These are phyloP conservation scores for Clarireedia hainanense DNA, from an alignment of 2,329 filamentous ascomycete genomes.

Conservation along the genomic window DNA sequence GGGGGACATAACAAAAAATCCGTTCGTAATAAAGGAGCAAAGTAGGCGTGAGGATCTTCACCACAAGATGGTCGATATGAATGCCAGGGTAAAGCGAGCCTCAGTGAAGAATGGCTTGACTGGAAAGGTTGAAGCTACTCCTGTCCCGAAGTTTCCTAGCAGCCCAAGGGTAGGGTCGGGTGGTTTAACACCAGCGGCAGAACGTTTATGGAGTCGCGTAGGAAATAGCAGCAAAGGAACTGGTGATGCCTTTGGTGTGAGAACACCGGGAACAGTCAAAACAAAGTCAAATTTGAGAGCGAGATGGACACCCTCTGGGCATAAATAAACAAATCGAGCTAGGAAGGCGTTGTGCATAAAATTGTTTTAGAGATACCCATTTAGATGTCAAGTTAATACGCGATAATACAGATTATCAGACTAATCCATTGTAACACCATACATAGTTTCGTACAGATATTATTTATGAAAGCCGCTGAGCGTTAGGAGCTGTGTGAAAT, in stretches of 20 bases:
- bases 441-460: no score
- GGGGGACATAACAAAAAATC: constrained; percentile 59
- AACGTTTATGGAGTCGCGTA: constrained; percentile 58
- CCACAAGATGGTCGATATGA: constrained; percentile 77
- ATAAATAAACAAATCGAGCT: not conserved
- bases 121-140: constrained; percentile 50
- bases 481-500: no score
- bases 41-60: constrained; percentile 74
- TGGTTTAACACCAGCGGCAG: constrained; percentile 65
- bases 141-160: constrained; percentile 63
- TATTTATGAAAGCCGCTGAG: no score
- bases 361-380: constrained; percentile 4
- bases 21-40: constrained; percentile 71
- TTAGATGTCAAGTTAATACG: not conserved
- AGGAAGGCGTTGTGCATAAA: not conserved
- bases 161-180: constrained; percentile 47
- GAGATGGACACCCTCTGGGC: constrained; percentile 22
- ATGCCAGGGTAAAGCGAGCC: constrained; percentile 62
- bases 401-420: not conserved
- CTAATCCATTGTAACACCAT: not conserved
- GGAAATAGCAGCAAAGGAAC: constrained; percentile 31
- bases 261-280: constrained; percentile 22
- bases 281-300: constrained; percentile 23
- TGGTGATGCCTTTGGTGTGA: constrained; percentile 22
- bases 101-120: constrained; percentile 51